Evolutionary conservation across 73 alveolate species (phyloP).

Genomic region (Symbiodinium pilosum): DNA sequence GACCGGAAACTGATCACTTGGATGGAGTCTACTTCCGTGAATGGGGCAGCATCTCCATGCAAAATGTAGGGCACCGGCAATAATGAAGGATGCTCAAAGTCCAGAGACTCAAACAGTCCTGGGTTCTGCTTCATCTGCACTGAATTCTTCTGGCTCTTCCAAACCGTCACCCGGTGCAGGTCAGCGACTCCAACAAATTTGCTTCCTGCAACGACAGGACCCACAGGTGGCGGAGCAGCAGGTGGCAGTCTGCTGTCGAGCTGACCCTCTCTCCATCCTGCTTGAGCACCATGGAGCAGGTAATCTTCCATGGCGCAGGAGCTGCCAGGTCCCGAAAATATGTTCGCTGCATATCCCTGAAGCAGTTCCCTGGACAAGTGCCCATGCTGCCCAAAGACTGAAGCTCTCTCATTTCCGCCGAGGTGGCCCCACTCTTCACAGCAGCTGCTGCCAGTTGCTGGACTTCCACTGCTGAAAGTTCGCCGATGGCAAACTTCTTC

Average conservation of each 20-base stretch:
- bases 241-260: neutral
- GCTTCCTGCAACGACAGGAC: neutral
- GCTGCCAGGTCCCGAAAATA: neutral
- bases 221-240: slow-evolving; percentile 27
- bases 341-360: too few species aligned
- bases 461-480: too few species aligned
- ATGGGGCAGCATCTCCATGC: slow-evolving; percentile 50
- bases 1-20: neutral
- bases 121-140: slow-evolving; percentile 42
- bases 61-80: slow-evolving; percentile 27
- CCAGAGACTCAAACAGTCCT: neutral
- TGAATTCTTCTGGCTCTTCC: slow-evolving; percentile 20
- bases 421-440: too few species aligned
- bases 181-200: neutral
- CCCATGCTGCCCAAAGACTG: too few species aligned
- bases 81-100: neutral
- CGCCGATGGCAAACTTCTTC: too few species aligned
- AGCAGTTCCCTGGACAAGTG: too few species aligned
- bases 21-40: slow-evolving; percentile 29
- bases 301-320: slow-evolving; percentile 3
- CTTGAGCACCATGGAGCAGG: neutral
- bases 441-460: too few species aligned
- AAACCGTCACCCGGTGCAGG: slow-evolving; percentile 7
- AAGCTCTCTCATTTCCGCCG: too few species aligned
- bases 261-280: neutral